These are phyloP conservation scores for Tilletiaria anomala DNA, from an alignment of 1,284 basidiomycete species.

Conservation along the genomic window DNA sequence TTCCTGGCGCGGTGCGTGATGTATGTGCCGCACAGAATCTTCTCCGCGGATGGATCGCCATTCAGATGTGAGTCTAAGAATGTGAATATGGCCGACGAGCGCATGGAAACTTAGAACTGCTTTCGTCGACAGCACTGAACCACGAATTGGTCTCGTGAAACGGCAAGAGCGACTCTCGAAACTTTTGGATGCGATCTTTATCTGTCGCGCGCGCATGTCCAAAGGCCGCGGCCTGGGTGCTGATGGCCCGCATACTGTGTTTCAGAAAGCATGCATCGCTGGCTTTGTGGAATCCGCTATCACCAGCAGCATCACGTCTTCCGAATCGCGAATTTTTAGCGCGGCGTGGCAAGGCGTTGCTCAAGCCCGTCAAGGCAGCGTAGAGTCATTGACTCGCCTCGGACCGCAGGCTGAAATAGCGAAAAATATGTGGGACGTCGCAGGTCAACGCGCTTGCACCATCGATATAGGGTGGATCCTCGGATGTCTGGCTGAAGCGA, in stretches of 20 bases:
- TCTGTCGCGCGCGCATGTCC: constrained; percentile 29
- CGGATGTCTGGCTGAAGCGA: constrained; percentile 22
- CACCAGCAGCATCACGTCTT: constrained; percentile 20
- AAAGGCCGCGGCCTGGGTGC: constrained; percentile 2
- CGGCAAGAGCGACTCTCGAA: constrained; percentile 22
- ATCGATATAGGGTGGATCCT: constrained; percentile 36
- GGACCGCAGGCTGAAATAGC: not conserved
- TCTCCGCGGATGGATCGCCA: constrained; percentile 28
- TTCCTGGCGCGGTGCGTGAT: constrained; percentile 21
- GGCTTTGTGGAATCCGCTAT: constrained; percentile 34
- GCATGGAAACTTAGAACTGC: not conserved
- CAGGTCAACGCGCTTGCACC: constrained; percentile 7
- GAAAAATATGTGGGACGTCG: not conserved
- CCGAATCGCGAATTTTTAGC: constrained; percentile 22
- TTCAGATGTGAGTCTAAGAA: constrained; percentile 20
- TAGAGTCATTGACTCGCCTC: constrained; percentile 13
- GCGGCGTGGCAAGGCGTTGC: constrained; percentile 33
- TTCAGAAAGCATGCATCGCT: constrained; percentile 24
- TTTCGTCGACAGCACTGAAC: constrained; percentile 11
- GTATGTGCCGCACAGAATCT: constrained; percentile 26
- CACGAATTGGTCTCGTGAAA: constrained; percentile 20
- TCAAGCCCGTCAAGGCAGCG: constrained; percentile 9
- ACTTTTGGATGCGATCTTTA: constrained; percentile 29
- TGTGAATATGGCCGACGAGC: not conserved
- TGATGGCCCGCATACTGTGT: constrained; percentile 7